phyloP scores from a whole-genome alignment of 23 red algal genomes.

The Pyropia yezoensis region DNA sequence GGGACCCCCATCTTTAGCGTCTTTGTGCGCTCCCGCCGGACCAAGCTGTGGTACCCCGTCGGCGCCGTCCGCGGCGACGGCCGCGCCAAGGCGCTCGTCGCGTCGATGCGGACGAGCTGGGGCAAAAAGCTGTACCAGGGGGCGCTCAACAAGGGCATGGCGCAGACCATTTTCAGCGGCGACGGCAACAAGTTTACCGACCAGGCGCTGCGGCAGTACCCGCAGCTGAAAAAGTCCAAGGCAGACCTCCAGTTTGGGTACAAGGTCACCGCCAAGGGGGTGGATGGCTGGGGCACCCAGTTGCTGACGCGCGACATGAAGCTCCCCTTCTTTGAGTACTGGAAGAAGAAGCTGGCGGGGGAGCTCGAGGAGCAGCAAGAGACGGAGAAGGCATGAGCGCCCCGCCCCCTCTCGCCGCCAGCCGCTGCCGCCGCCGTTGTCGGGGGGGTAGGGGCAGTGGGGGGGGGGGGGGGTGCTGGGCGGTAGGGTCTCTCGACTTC shows the following conservation, averaged over 20 bases:
- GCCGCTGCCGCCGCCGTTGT: too few species aligned
- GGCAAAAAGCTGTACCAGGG: slow-evolving; percentile 68
- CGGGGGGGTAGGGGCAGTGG: too few species aligned
- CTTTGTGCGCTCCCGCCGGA: slow-evolving; percentile 45
- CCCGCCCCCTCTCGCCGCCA: too few species aligned
- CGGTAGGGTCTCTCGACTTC: too few species aligned
- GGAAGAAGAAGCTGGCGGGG: slow-evolving; percentile 39
- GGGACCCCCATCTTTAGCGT: slow-evolving; percentile 88
- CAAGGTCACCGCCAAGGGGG: slow-evolving; percentile 38
- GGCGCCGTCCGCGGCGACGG: slow-evolving; percentile 74
- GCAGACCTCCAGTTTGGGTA: slow-evolving; percentile 78
- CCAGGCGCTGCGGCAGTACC: slow-evolving; percentile 62
- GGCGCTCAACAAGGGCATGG: slow-evolving; percentile 87
- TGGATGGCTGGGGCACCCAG: slow-evolving; percentile 54
- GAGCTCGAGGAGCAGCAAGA: slow-evolving; percentile 9
- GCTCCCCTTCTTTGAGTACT: slow-evolving; percentile 50
- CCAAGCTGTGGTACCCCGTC: slow-evolving; percentile 82
- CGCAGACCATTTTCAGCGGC: slow-evolving; percentile 76
- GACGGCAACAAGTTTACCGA: slow-evolving; percentile 48
- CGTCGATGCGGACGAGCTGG: slow-evolving; percentile 56
- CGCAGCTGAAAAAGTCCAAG: slow-evolving; percentile 68
- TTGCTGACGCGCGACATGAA: slow-evolving; percentile 58
- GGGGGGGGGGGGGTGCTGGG: too few species aligned
- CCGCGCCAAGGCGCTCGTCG: slow-evolving; percentile 82
- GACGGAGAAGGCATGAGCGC: too few species aligned